Evolutionary conservation across 192 early-diverging fungal genomes (phyloP).

Genomic region (Backusella parvicylindrica): DNA sequence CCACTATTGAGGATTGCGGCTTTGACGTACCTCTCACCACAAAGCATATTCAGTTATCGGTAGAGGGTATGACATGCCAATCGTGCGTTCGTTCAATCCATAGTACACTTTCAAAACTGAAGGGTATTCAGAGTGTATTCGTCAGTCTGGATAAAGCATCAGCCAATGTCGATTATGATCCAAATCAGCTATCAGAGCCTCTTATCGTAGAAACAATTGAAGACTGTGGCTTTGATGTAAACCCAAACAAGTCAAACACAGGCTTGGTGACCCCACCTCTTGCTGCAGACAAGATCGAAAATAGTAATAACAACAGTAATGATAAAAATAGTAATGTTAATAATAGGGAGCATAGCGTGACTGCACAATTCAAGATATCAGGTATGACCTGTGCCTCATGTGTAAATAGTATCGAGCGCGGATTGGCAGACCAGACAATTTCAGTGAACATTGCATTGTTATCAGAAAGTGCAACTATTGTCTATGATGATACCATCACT

Average conservation of each 20-base stretch:
- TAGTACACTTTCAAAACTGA: slow-evolving; percentile 40
- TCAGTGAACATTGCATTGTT: slow-evolving; percentile 79
- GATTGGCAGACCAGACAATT: slow-evolving; percentile 56
- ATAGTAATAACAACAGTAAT: slow-evolving; percentile 69
- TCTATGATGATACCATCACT: slow-evolving; percentile 36
- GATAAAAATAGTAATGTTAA: slow-evolving; percentile 31
- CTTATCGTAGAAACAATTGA: slow-evolving; percentile 12
- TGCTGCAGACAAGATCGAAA: slow-evolving; percentile 15
- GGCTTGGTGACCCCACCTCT: slow-evolving; percentile 5
- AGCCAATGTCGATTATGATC: slow-evolving; percentile 54
- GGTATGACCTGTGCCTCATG: slow-evolving; percentile 89
- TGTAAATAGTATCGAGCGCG: slow-evolving; percentile 77
- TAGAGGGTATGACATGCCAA: slow-evolving; percentile 84
- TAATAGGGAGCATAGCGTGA: slow-evolving; percentile 45
- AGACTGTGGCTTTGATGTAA: slow-evolving; percentile 17
- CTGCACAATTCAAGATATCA: slow-evolving; percentile 71
- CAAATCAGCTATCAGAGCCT: slow-evolving; percentile 11
- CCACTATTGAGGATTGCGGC: slow-evolving; percentile 66
- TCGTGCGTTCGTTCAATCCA: slow-evolving; percentile 77
- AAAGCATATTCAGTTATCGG: slow-evolving; percentile 43
- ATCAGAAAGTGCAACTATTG: slow-evolving; percentile 78
- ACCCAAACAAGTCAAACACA: neutral
- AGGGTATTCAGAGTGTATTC: slow-evolving; percentile 50
- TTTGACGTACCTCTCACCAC: slow-evolving; percentile 44
- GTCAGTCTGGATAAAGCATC: slow-evolving; percentile 52